A percentile compares a stretch with the other conserved stretches of the same genome.
These are phyloP conservation scores for Xylaria multiplex DNA, from an alignment of 2,329 filamentous ascomycete genomes.

Conservation along the genomic window DNA sequence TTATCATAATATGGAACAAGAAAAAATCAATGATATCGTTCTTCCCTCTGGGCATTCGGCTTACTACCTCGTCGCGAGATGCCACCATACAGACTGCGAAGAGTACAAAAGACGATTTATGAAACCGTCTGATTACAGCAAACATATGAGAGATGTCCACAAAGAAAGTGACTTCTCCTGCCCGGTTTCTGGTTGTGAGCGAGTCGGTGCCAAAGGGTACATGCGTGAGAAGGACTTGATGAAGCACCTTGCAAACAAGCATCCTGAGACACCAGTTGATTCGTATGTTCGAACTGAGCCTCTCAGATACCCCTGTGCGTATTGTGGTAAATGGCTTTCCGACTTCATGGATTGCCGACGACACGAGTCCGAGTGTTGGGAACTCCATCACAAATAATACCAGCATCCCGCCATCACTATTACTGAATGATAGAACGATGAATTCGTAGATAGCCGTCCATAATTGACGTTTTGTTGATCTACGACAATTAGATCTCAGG, in stretches of 20 bases:
- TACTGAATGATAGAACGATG: neutral
- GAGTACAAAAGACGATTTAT: conserved; percentile 39
- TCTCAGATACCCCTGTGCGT: neutral
- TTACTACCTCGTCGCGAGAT: conserved; percentile 28
- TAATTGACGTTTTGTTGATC: neutral
- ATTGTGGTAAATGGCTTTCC: neutral
- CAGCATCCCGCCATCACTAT: neutral
- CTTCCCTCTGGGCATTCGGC: neutral
- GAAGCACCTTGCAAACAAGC: conserved; percentile 42
- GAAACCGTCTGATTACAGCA: conserved; percentile 49
- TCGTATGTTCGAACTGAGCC: neutral
- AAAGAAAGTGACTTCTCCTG: conserved; percentile 50
- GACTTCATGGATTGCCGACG: too few species aligned
- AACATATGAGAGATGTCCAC: conserved; percentile 52
- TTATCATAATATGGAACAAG: conserved; percentile 50
- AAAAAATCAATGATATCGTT: conserved; percentile 19
- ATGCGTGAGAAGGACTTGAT: conserved; percentile 40
- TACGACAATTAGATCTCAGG: neutral
- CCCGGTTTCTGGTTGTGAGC: conserved; percentile 45
- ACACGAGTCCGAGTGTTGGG: too few species aligned
- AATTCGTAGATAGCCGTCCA: neutral
- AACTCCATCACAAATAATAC: neutral
- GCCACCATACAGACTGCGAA: conserved; percentile 41
- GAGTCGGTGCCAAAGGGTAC: conserved; percentile 42
- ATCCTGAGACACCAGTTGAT: conserved; percentile 33